phyloP scores from a whole-genome alignment of 768 basidiomycete species.

The Neoboletus brunneissimus region DNA sequence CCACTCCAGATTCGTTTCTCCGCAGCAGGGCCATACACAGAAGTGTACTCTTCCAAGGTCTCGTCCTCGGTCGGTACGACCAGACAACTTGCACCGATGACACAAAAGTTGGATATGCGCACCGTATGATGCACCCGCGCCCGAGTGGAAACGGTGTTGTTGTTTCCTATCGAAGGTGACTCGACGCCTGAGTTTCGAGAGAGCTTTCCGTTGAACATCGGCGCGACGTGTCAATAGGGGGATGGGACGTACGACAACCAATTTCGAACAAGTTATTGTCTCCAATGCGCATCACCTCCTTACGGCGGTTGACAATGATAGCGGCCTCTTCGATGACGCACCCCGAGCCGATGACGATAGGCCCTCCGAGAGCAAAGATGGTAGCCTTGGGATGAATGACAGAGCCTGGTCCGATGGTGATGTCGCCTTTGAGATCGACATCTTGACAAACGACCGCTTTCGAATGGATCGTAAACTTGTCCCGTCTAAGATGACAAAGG shows the following conservation, averaged over 20 bases:
- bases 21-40: constrained; percentile 74
- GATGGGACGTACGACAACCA: constrained; percentile 69
- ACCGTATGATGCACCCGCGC: constrained; percentile 83
- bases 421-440: constrained; percentile 91
- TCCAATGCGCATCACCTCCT: constrained; percentile 90
- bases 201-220: background rate
- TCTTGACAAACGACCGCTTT: constrained; percentile 91
- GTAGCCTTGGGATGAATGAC: constrained; percentile 94
- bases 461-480: constrained; percentile 88
- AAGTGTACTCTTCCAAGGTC: constrained; percentile 76
- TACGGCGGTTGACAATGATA: constrained; percentile 87
- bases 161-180: constrained; percentile 76
- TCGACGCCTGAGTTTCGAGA: constrained; percentile 66
- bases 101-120: constrained; percentile 74
- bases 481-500: constrained; percentile 51
- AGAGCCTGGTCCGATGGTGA: constrained; percentile 88
- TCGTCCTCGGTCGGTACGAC: constrained; percentile 80
- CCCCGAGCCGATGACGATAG: constrained; percentile 83
- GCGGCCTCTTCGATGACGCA: constrained; percentile 92
- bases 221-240: background rate
- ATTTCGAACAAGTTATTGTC: constrained; percentile 94
- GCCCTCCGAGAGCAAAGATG: constrained; percentile 86
- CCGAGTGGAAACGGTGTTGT: constrained; percentile 83
- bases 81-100: constrained; percentile 77
- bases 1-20: constrained; percentile 84